phyloP scores from a whole-genome alignment of 2,329 filamentous ascomycete genomes.

The Cordyceps cicadae region DNA sequence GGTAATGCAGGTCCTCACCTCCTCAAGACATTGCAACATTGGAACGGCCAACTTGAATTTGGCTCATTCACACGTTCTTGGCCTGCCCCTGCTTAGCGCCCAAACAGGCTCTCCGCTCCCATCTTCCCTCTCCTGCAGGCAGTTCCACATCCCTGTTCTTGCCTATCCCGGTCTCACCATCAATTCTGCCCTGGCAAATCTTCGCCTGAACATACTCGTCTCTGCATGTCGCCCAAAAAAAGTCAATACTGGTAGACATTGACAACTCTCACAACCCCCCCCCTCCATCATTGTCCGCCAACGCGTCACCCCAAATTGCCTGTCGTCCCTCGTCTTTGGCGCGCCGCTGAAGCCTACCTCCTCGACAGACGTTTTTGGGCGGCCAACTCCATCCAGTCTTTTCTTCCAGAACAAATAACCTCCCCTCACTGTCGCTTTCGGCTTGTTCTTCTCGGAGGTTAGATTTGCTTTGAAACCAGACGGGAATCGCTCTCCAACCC shows the following conservation, averaged over 20 bases:
- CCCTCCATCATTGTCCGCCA: background rate
- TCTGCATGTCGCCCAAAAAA: background rate
- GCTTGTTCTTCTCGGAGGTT: background rate
- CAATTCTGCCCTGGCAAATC: constrained; percentile 2
- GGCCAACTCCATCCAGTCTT: constrained; percentile 7
- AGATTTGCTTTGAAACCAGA: background rate
- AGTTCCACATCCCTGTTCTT: background rate
- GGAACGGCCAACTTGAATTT: background rate
- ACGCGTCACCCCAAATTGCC: background rate
- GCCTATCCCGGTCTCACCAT: background rate
- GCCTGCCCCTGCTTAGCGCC: constrained; percentile 6
- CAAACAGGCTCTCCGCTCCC: background rate
- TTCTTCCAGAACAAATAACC: constrained; percentile 7
- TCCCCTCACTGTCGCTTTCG: background rate
- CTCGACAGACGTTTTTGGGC: background rate
- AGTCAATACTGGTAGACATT: background rate
- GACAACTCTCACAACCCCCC: background rate
- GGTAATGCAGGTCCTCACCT: background rate
- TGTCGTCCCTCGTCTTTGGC: background rate
- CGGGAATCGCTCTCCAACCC: background rate
- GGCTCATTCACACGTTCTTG: background rate
- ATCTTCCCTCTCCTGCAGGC: background rate
- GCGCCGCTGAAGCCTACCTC: background rate
- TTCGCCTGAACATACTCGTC: constrained; percentile 5
- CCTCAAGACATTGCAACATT: background rate